Conservation (phyloP, 345 rosid species). For the Cardiospermum halicacabum region DNA sequence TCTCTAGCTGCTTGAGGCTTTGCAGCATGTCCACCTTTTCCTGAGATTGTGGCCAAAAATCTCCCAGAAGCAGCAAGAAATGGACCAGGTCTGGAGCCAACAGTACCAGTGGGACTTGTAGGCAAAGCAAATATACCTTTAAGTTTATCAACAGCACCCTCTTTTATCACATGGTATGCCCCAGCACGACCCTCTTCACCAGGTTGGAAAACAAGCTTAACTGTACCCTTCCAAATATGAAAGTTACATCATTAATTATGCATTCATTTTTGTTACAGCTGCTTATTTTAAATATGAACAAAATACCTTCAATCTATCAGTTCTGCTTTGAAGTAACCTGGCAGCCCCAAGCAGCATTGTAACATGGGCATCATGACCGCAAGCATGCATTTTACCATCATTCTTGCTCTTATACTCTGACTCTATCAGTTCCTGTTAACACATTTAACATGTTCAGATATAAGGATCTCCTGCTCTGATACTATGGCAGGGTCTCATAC, state of each 20-base stretch:
- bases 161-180: conserved; percentile 48
- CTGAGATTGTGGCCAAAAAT: too few relatives aligned
- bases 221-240: conserved; percentile 31
- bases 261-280: background rate
- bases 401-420: conserved; percentile 45
- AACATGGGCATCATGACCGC: conserved; percentile 51
- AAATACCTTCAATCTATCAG: conserved; percentile 32
- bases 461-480: too few relatives aligned
- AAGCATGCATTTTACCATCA: conserved; percentile 51
- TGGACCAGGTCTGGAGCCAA: conserved; percentile 51
- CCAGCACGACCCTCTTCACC: conserved; percentile 50
- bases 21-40: conserved; percentile 49
- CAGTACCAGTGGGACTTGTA: conserved; percentile 28
- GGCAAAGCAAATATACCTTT: conserved; percentile 47
- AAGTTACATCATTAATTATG: background rate
- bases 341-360: too few relatives aligned
- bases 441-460: background rate
- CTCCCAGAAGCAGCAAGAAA: conserved; percentile 43
- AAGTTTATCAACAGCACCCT: conserved; percentile 45
- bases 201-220: conserved; percentile 59
- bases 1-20: conserved; percentile 38
- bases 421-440: conserved; percentile 41
- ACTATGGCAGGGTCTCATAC: too few relatives aligned
- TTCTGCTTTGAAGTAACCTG: conserved; percentile 28
- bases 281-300: background rate